phyloP scores from a whole-genome alignment of 2,329 filamentous ascomycete genomes.

The Ceratocystis destructans region DNA sequence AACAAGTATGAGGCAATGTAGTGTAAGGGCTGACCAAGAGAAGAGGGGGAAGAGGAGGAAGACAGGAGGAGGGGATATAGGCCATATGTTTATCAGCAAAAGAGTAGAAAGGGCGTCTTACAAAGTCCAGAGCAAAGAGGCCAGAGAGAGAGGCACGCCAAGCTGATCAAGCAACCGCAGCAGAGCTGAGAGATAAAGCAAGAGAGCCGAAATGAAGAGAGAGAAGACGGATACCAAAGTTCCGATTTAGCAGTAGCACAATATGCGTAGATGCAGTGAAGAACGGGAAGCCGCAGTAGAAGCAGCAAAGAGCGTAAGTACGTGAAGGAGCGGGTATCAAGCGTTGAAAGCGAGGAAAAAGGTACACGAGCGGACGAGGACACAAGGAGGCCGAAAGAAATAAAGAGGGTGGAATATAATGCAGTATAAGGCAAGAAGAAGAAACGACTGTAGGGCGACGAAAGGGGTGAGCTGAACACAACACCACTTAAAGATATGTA shows the following conservation, averaged over 20 bases:
- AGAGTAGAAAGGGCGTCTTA: background rate
- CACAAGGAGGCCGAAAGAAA: background rate
- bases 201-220: background rate
- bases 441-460: conserved; percentile 5
- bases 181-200: background rate
- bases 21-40: background rate
- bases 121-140: background rate
- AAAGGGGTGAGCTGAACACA: conserved; percentile 15
- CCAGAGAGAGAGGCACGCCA: background rate
- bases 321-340: conserved; percentile 21
- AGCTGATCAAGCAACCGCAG: background rate
- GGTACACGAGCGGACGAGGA: conserved; percentile 10
- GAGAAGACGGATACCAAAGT: conserved; percentile 4
- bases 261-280: background rate
- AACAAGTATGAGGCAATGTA: background rate
- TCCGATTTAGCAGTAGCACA: background rate
- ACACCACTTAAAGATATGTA: background rate
- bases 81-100: background rate
- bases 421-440: background rate
- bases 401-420: background rate
- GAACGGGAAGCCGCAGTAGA: background rate
- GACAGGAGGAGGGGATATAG: background rate
- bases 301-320: background rate
- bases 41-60: background rate
- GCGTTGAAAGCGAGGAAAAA: conserved; percentile 11